Conservation (phyloP, 768 basidiomycete genomes). For the Pulveroboletus sp. region DNA sequence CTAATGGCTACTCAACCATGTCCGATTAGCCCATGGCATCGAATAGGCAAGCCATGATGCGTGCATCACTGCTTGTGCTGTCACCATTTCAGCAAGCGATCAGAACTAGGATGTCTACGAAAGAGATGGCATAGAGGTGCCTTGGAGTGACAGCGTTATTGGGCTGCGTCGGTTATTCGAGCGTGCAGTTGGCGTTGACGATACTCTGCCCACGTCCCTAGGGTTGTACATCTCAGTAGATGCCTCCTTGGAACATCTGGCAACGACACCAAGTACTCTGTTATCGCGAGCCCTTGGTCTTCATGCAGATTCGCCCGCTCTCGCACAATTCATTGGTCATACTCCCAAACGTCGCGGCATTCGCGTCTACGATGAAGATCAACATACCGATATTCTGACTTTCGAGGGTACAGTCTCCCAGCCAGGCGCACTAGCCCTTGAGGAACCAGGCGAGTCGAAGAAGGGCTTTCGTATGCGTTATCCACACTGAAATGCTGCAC, state of each 20-base stretch:
- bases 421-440: not conserved
- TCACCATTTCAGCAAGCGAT: conserved; percentile 33
- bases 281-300: conserved; percentile 46
- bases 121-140: conserved; percentile 35
- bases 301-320: conserved; percentile 48
- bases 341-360: conserved; percentile 40
- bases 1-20: conserved; percentile 51
- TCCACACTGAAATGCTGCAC: conserved; percentile 40
- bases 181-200: conserved; percentile 43
- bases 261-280: conserved; percentile 32
- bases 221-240: conserved; percentile 1
- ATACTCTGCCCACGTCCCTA: conserved; percentile 12
- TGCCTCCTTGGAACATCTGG: conserved; percentile 1
- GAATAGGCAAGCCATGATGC: conserved; percentile 53
- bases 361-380: conserved; percentile 33
- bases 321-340: conserved; percentile 49
- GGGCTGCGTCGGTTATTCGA: conserved; percentile 47
- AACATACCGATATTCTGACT: conserved; percentile 33
- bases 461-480: conserved; percentile 37
- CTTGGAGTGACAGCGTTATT: conserved; percentile 36
- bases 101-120: conserved; percentile 37
- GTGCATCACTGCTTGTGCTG: conserved; percentile 44
- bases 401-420: conserved; percentile 5
- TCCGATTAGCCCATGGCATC: conserved; percentile 42
- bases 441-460: not conserved